Percentiles rank a stretch among this genome's conserved stretches.
Conservation (phyloP, 257 asterid genomes). For the Gynochthodes officinalis region DNA sequence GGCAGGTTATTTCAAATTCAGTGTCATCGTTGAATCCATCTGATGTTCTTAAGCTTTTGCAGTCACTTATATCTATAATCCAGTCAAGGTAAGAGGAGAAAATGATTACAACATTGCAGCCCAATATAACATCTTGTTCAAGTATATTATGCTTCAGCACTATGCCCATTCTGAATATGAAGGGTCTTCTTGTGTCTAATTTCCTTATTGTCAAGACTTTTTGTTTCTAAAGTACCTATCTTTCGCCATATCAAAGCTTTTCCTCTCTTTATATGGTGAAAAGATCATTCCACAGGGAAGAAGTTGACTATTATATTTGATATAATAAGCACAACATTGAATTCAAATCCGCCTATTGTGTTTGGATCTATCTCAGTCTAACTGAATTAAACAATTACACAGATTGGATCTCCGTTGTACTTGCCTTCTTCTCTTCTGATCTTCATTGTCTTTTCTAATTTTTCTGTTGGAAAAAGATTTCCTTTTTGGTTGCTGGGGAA, state of each 20-base stretch:
- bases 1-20: slow-evolving; percentile 81
- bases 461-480: background rate
- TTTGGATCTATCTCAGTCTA: background rate
- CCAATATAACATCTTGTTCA: background rate
- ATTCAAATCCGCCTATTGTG: background rate
- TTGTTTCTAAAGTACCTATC: background rate
- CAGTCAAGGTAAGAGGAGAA: slow-evolving; percentile 53
- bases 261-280: background rate
- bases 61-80: slow-evolving; percentile 63
- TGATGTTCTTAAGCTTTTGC: slow-evolving; percentile 77
- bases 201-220: background rate
- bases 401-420: background rate
- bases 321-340: background rate
- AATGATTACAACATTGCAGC: background rate
- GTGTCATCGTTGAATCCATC: slow-evolving; percentile 66
- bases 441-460: background rate
- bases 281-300: background rate
- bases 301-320: background rate
- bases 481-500: background rate
- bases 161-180: background rate
- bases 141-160: background rate
- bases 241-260: background rate
- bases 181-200: background rate
- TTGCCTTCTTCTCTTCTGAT: background rate
- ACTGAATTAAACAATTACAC: background rate